phyloP scores from a whole-genome alignment of 2,329 filamentous ascomycete species.

The Pseudogymnoascus sp. region DNA sequence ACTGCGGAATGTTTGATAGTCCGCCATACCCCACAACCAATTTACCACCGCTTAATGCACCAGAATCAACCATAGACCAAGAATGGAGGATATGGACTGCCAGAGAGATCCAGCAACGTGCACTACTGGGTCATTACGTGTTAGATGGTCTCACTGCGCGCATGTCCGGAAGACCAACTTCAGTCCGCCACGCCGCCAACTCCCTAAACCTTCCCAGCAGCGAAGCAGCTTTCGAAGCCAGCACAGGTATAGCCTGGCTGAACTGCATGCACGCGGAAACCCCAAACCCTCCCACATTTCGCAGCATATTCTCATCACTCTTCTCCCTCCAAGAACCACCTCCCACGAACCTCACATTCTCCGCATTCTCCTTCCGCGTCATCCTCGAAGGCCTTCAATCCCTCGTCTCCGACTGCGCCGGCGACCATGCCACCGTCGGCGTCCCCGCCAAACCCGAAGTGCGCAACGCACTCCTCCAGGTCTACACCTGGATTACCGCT shows the following conservation, averaged over 20 bases:
- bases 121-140: slow-evolving; percentile 38
- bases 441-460: slow-evolving; percentile 35
- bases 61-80: slow-evolving; percentile 31
- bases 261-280: slow-evolving; percentile 29
- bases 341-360: slow-evolving; percentile 29
- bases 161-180: slow-evolving; percentile 36
- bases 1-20: slow-evolving; percentile 37
- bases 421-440: slow-evolving; percentile 33
- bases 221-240: slow-evolving; percentile 36
- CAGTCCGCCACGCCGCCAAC: slow-evolving; percentile 37
- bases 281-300: slow-evolving; percentile 32
- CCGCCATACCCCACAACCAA: slow-evolving; percentile 29
- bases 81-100: slow-evolving; percentile 38
- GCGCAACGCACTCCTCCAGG: slow-evolving; percentile 32
- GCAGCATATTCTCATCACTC: slow-evolving; percentile 33
- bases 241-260: slow-evolving; percentile 36
- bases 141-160: slow-evolving; percentile 39
- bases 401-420: slow-evolving; percentile 34
- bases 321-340: slow-evolving; percentile 30
- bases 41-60: slow-evolving; percentile 30
- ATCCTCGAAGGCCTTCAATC: slow-evolving; percentile 39
- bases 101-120: slow-evolving; percentile 38
- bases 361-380: slow-evolving; percentile 36
- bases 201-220: slow-evolving; percentile 34
- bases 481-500: slow-evolving; percentile 33